Base-by-base conservation (phyloP, 768 basidiomycete genomes). In the Arthromyces matolae region DNA sequence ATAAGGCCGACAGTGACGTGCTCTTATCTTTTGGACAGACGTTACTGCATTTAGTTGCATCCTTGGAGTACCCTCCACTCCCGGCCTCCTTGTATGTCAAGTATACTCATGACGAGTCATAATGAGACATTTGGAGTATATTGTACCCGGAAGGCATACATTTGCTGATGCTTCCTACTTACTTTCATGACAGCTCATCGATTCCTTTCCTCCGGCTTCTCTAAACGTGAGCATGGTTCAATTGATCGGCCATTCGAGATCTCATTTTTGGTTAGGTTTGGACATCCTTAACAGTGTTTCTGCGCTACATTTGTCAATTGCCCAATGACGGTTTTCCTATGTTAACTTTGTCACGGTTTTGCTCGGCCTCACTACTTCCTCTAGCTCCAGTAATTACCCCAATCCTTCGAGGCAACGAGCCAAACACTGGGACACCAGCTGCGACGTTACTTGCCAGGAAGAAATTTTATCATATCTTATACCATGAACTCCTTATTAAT, bases 61-160 rank as follows among this genome's bases (percentile, higher is more conserved):
- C 86, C 0, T 57, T 90, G 28, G 60, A 74, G 1, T 84, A 85
- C 22, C 73, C 86, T 3, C 69, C 91, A 2, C 70, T 90, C 8
- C 88, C 89, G 24, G 49, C 60, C 1, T 51, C 63, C 7, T 52
- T 87, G 14, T 82, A 89, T 55, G 57, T 66, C 0, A 64, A 61
- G 35, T 89, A 87, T 56, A 60, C 73, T 12, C 65, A 72, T 71
- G 58, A 65, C 65, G 0, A 77, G 71, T 60, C 75, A 80, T 36
- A 87, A 89, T 51, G 81, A 81, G 52, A 88, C 86, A 5, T 88
- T 88, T 55, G 86, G 88, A 69, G 81, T 86, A 38, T 34, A 68
- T 57, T 5, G 9, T 28, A 6, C 8, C 3, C 19, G 8, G 27
- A 19, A n/a, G 8, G 9, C 27, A 9, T 8, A 12, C n/a, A 5